Evolutionary conservation across 495 filamentous ascomycete genomes (phyloP), one percentile per base, ranked within the genome.

Genomic region (Xylaria bambusicola): DNA sequence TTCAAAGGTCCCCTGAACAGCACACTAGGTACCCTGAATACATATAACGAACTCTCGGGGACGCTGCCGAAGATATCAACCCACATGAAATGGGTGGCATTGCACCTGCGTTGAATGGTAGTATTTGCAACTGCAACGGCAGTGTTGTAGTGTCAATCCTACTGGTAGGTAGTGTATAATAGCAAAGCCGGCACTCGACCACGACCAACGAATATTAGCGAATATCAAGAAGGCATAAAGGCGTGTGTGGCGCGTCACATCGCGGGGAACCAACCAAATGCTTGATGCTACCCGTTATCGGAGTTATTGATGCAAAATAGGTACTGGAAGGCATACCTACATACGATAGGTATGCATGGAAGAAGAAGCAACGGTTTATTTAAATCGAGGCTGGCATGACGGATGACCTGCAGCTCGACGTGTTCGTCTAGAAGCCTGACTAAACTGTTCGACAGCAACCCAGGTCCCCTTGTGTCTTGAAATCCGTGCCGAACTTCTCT

Each of bases 11-110:
- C 26, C 17, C 18, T 20, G 17, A 6, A n/a, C 13, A 44, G 41
- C 41, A 18, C 13, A 2, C 45, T 6, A 2, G 6, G n/a, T n/a
- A n/a, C n/a, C n/a, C n/a, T n/a, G n/a, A n/a, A n/a, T n/a, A n/a
- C n/a, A n/a, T n/a, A n/a, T n/a, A n/a, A n/a, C 8, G 44, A 47
- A 47, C 44, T 29, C 13, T 56, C 41, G 41, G 41, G n/a, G 42
- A 45, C 24, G n/a, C n/a, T 27, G 21, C 50, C 18, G 31, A 38
- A 17, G 8, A 36, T 17, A 41, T 40, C 29, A 56, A 47, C 35
- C 55, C n/a, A 50, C 31, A n/a, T 2, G 29, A 57, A 57, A 57
- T 57, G 38, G 48, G 44, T 49, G 44, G 42, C 21, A 50, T 50
- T 40, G 55, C 31, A 49, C 55, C 45, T 58, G 55, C 55, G 55